phyloP scores from a whole-genome alignment of 768 basidiomycete genomes.

The Hypsizygus marmoreus region DNA sequence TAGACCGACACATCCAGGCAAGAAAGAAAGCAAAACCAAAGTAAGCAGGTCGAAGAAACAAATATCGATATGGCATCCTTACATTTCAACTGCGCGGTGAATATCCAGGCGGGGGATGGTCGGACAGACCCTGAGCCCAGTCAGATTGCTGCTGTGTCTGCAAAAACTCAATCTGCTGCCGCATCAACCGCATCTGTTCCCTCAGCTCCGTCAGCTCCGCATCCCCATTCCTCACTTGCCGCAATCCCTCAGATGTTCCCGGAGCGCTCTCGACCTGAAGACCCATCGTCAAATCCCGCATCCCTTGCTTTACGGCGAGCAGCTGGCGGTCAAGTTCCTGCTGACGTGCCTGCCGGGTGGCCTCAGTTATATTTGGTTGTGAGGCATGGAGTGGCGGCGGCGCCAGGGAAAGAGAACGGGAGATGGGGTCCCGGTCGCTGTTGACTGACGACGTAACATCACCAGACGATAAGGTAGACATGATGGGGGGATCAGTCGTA shows the following conservation, averaged over 20 bases:
- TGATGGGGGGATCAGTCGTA: neutral
- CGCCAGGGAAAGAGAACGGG: neutral
- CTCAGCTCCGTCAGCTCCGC: neutral
- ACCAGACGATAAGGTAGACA: neutral
- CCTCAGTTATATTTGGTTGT: neutral
- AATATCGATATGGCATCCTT: too few relatives aligned
- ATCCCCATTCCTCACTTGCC: neutral
- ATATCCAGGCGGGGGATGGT: slow-evolving; percentile 3
- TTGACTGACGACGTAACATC: neutral
- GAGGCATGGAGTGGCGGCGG: neutral
- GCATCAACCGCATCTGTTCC: neutral
- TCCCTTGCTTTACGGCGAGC: neutral
- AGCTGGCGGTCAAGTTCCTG: slow-evolving; percentile 1
- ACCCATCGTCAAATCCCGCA: neutral
- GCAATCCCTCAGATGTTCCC: neutral
- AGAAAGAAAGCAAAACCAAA: too few relatives aligned
- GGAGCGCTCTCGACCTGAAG: neutral
- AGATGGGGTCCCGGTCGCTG: neutral
- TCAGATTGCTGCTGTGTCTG: slow-evolving; percentile 4
- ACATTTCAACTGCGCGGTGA: too few relatives aligned
- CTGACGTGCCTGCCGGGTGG: neutral
- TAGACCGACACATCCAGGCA: too few relatives aligned
- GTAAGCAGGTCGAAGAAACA: too few relatives aligned
- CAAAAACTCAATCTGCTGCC: too few relatives aligned
- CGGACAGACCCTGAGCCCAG: slow-evolving; percentile 8